phyloP scores from a whole-genome alignment of 1,284 basidiomycete species.

The Marasmius oreades region DNA sequence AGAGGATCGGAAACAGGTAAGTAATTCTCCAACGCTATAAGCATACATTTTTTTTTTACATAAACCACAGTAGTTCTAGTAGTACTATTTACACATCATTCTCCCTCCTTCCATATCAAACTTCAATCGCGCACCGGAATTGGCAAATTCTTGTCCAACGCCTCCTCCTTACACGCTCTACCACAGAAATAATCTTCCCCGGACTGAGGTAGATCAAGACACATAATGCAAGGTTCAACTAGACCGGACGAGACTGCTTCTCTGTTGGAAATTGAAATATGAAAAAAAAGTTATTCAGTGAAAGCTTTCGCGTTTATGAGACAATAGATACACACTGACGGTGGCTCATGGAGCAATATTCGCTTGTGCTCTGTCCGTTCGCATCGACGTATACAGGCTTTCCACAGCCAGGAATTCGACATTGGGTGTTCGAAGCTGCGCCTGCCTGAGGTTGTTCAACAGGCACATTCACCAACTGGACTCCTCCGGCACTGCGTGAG shows the following conservation, averaged over 20 bases:
- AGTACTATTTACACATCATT: no score
- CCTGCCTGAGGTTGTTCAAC: no score
- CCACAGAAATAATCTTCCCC: conserved; percentile 51
- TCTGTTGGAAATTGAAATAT: conserved; percentile 26
- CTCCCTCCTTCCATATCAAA: no score
- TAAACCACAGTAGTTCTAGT: no score
- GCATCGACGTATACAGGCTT: conserved; percentile 45
- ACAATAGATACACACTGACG: conserved; percentile 38
- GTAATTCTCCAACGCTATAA: no score
- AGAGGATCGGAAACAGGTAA: no score
- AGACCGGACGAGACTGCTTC: conserved; percentile 46
- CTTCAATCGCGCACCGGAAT: background rate
- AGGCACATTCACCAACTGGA: background rate
- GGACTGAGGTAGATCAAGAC: conserved; percentile 45
- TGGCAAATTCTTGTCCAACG: conserved; percentile 36
- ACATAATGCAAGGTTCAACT: conserved; percentile 48
- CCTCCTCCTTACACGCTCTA: conserved; percentile 44
- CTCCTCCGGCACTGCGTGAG: background rate
- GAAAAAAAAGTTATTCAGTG: background rate
- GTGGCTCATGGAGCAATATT: conserved; percentile 49
- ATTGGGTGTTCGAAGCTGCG: conserved; percentile 31
- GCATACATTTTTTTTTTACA: no score
- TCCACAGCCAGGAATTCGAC: conserved; percentile 47
- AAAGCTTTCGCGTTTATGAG: conserved; percentile 2
- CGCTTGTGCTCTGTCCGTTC: conserved; percentile 38